These are phyloP conservation scores for Licmophora abbreviata DNA, from an alignment of 108 stramenopile genomes.

Conservation along the genomic window DNA sequence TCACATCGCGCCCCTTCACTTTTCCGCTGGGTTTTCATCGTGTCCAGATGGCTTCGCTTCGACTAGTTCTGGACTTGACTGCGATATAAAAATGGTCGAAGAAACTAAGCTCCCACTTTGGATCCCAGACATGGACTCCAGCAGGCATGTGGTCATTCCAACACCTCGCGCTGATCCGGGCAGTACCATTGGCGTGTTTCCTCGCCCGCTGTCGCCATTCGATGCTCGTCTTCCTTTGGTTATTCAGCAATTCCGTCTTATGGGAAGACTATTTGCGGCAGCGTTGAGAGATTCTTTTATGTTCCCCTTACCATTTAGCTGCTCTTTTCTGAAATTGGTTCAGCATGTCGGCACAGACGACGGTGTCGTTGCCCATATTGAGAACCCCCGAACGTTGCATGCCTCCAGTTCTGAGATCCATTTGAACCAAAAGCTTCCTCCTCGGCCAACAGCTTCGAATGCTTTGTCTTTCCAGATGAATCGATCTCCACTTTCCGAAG, in stretches of 20 bases:
- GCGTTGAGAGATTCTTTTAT: conserved; percentile 43
- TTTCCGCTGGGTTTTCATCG: conserved; percentile 8
- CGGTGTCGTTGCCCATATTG: neutral
- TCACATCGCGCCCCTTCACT: conserved; percentile 15
- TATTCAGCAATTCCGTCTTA: conserved; percentile 26
- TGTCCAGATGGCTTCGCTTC: neutral
- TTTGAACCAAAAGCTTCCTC: conserved; percentile 5
- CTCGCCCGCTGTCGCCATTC: conserved; percentile 25
- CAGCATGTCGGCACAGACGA: conserved; percentile 9
- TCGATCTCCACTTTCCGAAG: neutral
- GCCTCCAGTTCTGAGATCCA: neutral
- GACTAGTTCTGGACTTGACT: neutral
- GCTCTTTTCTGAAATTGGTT: conserved; percentile 32
- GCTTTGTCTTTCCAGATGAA: too few species aligned
- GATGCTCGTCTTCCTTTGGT: too few species aligned
- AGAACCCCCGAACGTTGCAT: neutral
- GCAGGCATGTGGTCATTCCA: conserved; percentile 32
- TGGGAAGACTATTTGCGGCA: conserved; percentile 42
- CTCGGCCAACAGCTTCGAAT: too few species aligned
- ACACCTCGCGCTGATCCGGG: conserved; percentile 32
- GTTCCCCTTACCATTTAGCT: conserved; percentile 37
- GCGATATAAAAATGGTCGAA: too few species aligned
- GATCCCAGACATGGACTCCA: conserved; percentile 44
- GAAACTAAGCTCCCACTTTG: conserved; percentile 25
- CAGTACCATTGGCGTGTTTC: conserved; percentile 28